Base-by-base conservation (phyloP, 2,329 filamentous ascomycete species). In the Ophiostoma fasciatum region DNA sequence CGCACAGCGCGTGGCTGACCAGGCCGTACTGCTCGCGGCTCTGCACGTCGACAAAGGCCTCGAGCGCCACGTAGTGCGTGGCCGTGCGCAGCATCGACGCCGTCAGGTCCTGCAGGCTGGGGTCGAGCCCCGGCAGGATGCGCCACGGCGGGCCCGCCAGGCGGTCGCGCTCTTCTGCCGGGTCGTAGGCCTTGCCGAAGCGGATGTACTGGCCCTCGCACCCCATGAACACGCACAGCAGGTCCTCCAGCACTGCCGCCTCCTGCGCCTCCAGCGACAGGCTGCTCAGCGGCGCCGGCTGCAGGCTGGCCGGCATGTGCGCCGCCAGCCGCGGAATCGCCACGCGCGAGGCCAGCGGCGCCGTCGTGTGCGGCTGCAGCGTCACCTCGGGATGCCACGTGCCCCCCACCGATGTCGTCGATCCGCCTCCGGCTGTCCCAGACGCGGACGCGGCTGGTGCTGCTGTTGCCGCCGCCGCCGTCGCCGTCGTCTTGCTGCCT, bases 191-290 rank as follows among this genome's bases (percentile, higher is more conserved):
- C 46, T 83, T 80, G 40, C 71, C 71, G 52, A 84, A 96, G 37
- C 83, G 81, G 42, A 98, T 82, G 53, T 96, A 96, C 55, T 94
- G 85, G n/a, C 90, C 90, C 58, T 98, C 90, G 45, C 85, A 94
- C 18, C 90, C 90, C 87, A 98, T 94, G 49, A 96, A 92, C 5
- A 93, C 85, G 52, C 88, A 94, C 25, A 96, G 59, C 13, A 98
- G 60, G 49, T 98, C 90, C 47, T 94, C 87, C 29, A 96, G 65
- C 31, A 98, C 79, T 8, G 75, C 81, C 18, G 76, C 73, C 59
- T 98, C 90, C 55, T 98, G 90, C 3, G 72, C 71, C 45, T 92
- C 80, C 20, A 92, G 61, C 1, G 76, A 75, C 40, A 96, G 60
- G 39, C 82, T 74, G 38, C 68, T 63, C 13, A 96, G 63, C 7